These are phyloP conservation scores for Kodamaea plutei DNA, from an alignment of 1,139 yeast genomes.

Conservation along the genomic window DNA sequence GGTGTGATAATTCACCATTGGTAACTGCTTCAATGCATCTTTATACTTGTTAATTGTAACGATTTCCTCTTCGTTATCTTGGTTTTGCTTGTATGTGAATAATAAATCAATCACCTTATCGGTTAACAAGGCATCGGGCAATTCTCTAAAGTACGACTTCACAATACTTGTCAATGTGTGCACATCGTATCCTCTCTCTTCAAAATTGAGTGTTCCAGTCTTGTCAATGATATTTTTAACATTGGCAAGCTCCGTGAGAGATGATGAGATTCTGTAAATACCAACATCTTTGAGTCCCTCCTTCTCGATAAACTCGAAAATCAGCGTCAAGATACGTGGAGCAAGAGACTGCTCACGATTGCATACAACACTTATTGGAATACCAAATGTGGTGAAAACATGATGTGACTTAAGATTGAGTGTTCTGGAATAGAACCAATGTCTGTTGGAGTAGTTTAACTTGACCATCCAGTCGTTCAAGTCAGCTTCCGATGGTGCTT, in stretches of 20 bases:
- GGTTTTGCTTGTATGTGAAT: conserved; percentile 33
- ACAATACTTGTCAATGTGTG: conserved; percentile 90
- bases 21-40: conserved; percentile 48
- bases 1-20: conserved; percentile 62
- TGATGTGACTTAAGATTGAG: conserved; percentile 30
- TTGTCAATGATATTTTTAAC: conserved; percentile 73
- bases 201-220: conserved; percentile 54
- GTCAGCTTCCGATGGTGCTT: conserved; percentile 61
- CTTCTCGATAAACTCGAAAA: conserved; percentile 71
- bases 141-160: conserved; percentile 77
- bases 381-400: conserved; percentile 70
- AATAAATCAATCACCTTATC: conserved; percentile 46
- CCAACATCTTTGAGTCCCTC: conserved; percentile 91
- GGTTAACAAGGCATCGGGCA: conserved; percentile 83
- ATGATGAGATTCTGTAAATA: conserved; percentile 86
- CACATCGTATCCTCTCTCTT: conserved; percentile 71
- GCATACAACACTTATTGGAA: conserved; percentile 75
- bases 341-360: conserved; percentile 58
- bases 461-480: conserved; percentile 72
- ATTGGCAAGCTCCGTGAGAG: conserved; percentile 70
- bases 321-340: conserved; percentile 63
- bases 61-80: conserved; percentile 22
- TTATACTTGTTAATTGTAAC: conserved; percentile 36
- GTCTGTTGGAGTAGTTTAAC: conserved; percentile 46
- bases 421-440: conserved; percentile 50